Percentiles rank a stretch among this genome's conserved stretches.
Conservation (phyloP, 2,329 filamentous ascomycete genomes). For the Neophaeococcomyces mojaviensis region DNA sequence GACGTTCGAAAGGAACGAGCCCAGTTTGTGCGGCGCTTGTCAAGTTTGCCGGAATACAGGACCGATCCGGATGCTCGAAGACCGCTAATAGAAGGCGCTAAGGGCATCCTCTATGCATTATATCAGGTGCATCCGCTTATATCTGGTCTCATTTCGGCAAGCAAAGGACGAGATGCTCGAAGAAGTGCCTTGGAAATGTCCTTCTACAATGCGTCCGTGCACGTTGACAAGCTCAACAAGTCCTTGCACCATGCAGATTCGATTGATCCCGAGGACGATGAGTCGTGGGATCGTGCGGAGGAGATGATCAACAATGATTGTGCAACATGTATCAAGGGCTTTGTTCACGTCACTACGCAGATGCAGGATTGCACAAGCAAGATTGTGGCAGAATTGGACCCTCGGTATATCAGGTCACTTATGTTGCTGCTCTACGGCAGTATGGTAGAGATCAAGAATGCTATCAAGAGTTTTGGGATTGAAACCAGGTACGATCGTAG, state of each 20-base stretch:
- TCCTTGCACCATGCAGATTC: constrained; percentile 44
- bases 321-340: constrained; percentile 43
- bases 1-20: constrained; percentile 36
- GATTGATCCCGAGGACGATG: constrained; percentile 43
- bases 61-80: constrained; percentile 39
- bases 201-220: constrained; percentile 49
- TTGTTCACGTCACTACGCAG: constrained; percentile 42
- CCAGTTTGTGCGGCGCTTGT: constrained; percentile 44
- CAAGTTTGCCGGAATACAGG: constrained; percentile 51
- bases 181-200: constrained; percentile 48
- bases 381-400: constrained; percentile 49
- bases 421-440: constrained; percentile 53
- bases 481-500: constrained; percentile 28
- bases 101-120: constrained; percentile 48
- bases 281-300: constrained; percentile 34
- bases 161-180: constrained; percentile 38
- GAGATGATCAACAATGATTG: constrained; percentile 41
- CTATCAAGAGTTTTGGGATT: constrained; percentile 45
- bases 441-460: constrained; percentile 53
- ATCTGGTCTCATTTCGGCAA: constrained; percentile 39
- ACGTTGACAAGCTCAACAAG: constrained; percentile 50
- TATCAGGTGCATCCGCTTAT: constrained; percentile 45
- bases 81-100: constrained; percentile 49
- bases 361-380: constrained; percentile 42
- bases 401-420: constrained; percentile 50